Base-by-base conservation (phyloP, 2,329 filamentous ascomycete species). In the Plectosphaerella plurivora region DNA sequence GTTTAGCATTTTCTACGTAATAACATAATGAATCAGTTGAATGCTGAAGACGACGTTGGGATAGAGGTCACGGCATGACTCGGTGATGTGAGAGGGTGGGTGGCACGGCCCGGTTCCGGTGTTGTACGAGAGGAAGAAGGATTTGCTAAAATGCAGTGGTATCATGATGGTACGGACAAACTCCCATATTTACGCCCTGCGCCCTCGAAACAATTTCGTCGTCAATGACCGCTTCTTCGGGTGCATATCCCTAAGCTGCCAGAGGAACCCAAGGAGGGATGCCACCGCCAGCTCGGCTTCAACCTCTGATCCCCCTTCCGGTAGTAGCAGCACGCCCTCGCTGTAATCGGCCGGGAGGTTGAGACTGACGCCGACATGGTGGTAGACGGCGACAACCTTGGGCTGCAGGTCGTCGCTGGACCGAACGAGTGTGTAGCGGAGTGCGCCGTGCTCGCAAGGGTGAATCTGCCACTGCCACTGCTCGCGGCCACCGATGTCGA, bases 251-350 rank as follows among this genome's bases (percentile, higher is more conserved):
- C 55, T 47, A 6, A 53, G 51, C 25, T 53, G 49, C 14, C 46
- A 49, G 1, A 56, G 48, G 7, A 56, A 20, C 4, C 55, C 55
- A 0, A 56, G 41, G 0, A 56, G 41, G 1, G 51, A 53, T 1
- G 51, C 37, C 11, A 56, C 53, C 1, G 49, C 53, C 18, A 53
- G 10, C 1, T 50, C 25, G 22, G 55, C 55, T 2, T 53, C 53
- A 10, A 49, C 39, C 6, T 10, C 51, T 2, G 45, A 39, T 10
- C 55, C 45, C 5, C 45, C 20, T 2, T 11, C 52, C 2, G 55
- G 53, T 1, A 59, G 41, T 12, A 59, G 20, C 36, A 59, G 12
- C 0, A 59, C 51, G 1, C 57, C 57, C 33, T 59, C 56, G 42
- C 54, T 56, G 37, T 55, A 52, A 3, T 58, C 56, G 2, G 41